phyloP scores from a whole-genome alignment of 2,329 filamentous ascomycete species.

The Monascus ruber region DNA sequence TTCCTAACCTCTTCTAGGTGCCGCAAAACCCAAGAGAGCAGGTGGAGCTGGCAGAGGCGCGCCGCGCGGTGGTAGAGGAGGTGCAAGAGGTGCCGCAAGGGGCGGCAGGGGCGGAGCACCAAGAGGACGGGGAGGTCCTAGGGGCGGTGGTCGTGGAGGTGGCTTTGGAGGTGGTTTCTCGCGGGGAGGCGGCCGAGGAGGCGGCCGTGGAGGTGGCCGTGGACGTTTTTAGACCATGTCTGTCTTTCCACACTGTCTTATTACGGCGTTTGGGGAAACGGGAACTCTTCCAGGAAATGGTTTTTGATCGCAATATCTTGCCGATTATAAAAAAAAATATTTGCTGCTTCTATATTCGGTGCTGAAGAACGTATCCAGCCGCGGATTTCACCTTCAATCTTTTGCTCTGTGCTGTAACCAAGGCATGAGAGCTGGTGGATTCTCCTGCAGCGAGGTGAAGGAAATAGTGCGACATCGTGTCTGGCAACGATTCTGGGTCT shows the following conservation, averaged over 20 bases:
- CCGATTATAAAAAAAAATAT: slow-evolving; percentile 21
- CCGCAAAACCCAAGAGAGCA: slow-evolving; percentile 57
- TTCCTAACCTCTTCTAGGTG: slow-evolving; percentile 39
- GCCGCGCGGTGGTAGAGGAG: slow-evolving; percentile 36
- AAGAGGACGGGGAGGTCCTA: slow-evolving; percentile 43
- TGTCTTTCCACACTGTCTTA: slow-evolving; percentile 22
- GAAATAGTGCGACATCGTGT: too few species aligned
- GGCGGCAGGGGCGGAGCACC: slow-evolving; percentile 34
- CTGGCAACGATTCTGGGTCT: too few species aligned
- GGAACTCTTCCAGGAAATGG: slow-evolving; percentile 26
- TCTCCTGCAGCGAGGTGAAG: too few species aligned
- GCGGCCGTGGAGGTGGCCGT: slow-evolving; percentile 20
- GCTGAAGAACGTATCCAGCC: too few species aligned
- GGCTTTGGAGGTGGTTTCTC: slow-evolving; percentile 30
- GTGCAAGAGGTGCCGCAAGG: slow-evolving; percentile 31
- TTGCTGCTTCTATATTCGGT: slow-evolving; percentile 12
- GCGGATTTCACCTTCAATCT: too few species aligned
- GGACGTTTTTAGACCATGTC: slow-evolving; percentile 13
- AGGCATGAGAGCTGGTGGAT: too few species aligned
- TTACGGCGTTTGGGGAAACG: slow-evolving; percentile 34
- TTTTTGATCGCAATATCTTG: slow-evolving; percentile 24
- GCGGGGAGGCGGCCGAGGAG: slow-evolving; percentile 20
- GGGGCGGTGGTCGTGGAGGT: slow-evolving; percentile 31
- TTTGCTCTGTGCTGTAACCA: too few species aligned
- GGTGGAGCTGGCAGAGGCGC: slow-evolving; percentile 47